phyloP scores from a whole-genome alignment of 345 rosid genomes.

The Schrenkiella parvula region DNA sequence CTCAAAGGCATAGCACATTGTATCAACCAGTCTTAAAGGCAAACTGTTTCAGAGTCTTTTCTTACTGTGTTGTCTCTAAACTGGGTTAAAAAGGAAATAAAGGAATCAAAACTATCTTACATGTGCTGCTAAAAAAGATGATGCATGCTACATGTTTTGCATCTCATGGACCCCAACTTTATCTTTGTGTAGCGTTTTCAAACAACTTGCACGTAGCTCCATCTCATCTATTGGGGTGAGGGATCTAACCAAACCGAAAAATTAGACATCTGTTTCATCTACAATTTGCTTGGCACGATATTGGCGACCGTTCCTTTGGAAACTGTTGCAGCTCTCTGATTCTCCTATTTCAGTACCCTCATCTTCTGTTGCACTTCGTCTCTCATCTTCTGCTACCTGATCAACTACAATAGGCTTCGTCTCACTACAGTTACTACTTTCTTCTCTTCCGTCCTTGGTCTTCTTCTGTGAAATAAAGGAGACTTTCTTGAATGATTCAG shows the following conservation, averaged over 20 bases:
- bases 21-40: conserved; percentile 4
- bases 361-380: conserved; percentile 29
- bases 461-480: conserved; percentile 55
- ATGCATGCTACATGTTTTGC: conserved; percentile 2
- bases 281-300: conserved; percentile 40
- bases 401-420: conserved; percentile 40
- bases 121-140: conserved; percentile 1
- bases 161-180: background rate
- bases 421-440: conserved; percentile 11
- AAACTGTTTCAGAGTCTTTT: background rate
- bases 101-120: background rate
- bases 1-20: background rate
- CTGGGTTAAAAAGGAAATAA: background rate
- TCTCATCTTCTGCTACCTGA: conserved; percentile 30
- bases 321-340: conserved; percentile 24
- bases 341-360: conserved; percentile 21
- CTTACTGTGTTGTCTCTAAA: background rate
- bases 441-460: conserved; percentile 16
- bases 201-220: background rate
- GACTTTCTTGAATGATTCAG: conserved; percentile 32
- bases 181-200: background rate
- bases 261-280: conserved; percentile 41
- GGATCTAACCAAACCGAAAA: conserved; percentile 3
- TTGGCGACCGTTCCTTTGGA: conserved; percentile 35
- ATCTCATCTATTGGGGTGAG: background rate